Evolutionary conservation across 345 rosid genomes (phyloP), one percentile per base, ranked within the genome.

Genomic region (Abelmoschus esculentus): DNA sequence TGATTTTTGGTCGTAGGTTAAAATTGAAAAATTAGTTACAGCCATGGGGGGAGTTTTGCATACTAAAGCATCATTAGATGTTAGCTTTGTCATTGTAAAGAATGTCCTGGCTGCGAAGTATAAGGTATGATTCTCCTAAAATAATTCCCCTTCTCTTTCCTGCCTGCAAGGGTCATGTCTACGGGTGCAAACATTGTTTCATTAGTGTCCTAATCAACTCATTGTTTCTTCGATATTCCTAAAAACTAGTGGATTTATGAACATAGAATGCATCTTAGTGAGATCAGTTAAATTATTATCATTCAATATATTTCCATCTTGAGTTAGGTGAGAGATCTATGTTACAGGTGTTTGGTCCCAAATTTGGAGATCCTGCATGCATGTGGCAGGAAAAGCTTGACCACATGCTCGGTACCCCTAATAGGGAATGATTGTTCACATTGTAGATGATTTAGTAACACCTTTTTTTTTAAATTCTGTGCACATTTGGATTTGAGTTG

Each of bases 101-200:
- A 88, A 87, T 84, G 96, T 95, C 71, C 83, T 87, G 81, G 96
- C 99, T 78, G 83, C 89, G 78, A 90, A 91, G 80, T 95, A 95
- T 87, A 91, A 95, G 97, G 96, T 95, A 38, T 67, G 31, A 64
- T 59, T 17, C 74, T 57, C 58, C 18, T 40, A 28, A 49, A 50
- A 57, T 46, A 14, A 26, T 65, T 65, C 36, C 26, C 56, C 1
- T 22, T 22, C 42, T 66, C 52, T 36, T 15, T 22, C 64, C 14
- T 67, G 42, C 58, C 44, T 50, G 49, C n/a, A 17, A 34, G 29
- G 32, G 10, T 34, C 61, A 1, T 76, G 31, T 53, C 52, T 34
- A 36, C 32, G 49, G 36, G 28, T 17, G 49, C 47, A 53, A 8
- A 34, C 11, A 10, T 53, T 12, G 17, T 34, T 17, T 32, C n/a